Evolutionary conservation across 2,329 filamentous ascomycete genomes (phyloP).

Genomic region (Colletotrichum liriopes): DNA sequence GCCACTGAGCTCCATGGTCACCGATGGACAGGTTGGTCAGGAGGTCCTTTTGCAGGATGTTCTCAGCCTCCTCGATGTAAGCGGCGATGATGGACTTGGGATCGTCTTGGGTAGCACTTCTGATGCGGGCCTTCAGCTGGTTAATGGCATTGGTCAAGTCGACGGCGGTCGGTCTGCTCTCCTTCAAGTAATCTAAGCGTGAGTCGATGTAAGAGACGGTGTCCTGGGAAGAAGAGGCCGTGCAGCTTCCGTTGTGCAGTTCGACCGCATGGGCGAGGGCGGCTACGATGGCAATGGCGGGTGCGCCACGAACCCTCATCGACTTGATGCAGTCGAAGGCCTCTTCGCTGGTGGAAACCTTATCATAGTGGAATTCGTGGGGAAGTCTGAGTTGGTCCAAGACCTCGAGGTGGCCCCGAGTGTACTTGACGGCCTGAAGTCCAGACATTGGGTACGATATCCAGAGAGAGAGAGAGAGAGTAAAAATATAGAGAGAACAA

Average conservation of each 20-base stretch:
- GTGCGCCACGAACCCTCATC: conserved; percentile 85
- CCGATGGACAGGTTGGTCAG: conserved; percentile 91
- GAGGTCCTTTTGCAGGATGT: conserved; percentile 89
- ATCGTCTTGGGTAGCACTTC: conserved; percentile 57
- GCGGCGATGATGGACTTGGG: conserved; percentile 72
- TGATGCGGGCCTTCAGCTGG: conserved; percentile 79
- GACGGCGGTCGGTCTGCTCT: conserved; percentile 93
- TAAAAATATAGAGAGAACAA: neutral
- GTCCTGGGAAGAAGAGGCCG: conserved; percentile 65
- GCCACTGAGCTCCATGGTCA: conserved; percentile 86
- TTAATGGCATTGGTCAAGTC: conserved; percentile 92
- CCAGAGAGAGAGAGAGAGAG: neutral
- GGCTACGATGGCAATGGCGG: conserved; percentile 98
- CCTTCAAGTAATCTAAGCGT: conserved; percentile 88
- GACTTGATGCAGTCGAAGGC: conserved; percentile 87
- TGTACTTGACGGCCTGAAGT: conserved; percentile 85
- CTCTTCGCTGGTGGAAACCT: conserved; percentile 78
- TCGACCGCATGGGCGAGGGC: conserved; percentile 91
- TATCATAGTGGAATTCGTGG: conserved; percentile 84
- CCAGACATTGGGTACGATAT: conserved; percentile 60
- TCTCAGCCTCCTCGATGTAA: conserved; percentile 86
- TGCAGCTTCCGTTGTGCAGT: conserved; percentile 71
- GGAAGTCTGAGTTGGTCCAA: conserved; percentile 88
- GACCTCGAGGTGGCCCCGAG: conserved; percentile 80
- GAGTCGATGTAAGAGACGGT: conserved; percentile 81